Evolutionary conservation across 768 basidiomycete genomes (phyloP).

Genomic region (Termitomyces sp.): DNA sequence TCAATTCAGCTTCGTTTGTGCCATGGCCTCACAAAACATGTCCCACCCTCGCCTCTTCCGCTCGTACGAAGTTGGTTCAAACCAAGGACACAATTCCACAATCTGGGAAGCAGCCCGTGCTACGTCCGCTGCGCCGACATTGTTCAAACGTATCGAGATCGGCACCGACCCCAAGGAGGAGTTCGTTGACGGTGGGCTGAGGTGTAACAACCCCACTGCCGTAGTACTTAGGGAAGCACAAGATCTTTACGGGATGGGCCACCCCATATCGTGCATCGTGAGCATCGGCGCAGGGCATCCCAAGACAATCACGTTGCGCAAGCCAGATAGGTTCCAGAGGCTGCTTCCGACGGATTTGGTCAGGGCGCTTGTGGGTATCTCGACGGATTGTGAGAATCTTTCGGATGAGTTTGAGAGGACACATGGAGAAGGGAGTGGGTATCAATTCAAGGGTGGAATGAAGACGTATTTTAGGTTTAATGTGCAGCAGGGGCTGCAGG

Average conservation of each 20-base stretch:
- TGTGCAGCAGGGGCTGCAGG: conserved; percentile 13
- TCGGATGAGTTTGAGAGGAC: not conserved
- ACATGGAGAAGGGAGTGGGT: not conserved
- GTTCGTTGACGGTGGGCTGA: conserved; percentile 9
- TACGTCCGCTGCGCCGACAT: conserved; percentile 21
- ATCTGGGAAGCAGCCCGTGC: conserved; percentile 28
- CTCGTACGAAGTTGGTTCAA: conserved; percentile 1
- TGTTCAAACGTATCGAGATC: conserved; percentile 20
- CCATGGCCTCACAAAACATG: conserved; percentile 2
- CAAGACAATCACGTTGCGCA: not conserved
- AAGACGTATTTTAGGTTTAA: conserved; percentile 9
- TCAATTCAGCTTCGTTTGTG: conserved; percentile 6
- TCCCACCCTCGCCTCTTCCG: conserved; percentile 9
- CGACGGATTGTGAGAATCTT: conserved; percentile 7
- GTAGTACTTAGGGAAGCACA: conserved; percentile 3
- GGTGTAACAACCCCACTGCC: conserved; percentile 12
- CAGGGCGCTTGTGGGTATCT: not conserved
- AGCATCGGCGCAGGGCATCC: conserved; percentile 11
- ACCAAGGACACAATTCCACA: conserved; percentile 8
- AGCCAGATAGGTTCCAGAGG: not conserved
- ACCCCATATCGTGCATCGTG: conserved; percentile 3
- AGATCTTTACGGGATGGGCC: not conserved
- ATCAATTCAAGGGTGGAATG: not conserved
- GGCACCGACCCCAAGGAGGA: conserved; percentile 1
- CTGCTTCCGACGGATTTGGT: not conserved